phyloP scores from a whole-genome alignment of 2,329 filamentous ascomycete species.

The Aspergillus hortae region DNA sequence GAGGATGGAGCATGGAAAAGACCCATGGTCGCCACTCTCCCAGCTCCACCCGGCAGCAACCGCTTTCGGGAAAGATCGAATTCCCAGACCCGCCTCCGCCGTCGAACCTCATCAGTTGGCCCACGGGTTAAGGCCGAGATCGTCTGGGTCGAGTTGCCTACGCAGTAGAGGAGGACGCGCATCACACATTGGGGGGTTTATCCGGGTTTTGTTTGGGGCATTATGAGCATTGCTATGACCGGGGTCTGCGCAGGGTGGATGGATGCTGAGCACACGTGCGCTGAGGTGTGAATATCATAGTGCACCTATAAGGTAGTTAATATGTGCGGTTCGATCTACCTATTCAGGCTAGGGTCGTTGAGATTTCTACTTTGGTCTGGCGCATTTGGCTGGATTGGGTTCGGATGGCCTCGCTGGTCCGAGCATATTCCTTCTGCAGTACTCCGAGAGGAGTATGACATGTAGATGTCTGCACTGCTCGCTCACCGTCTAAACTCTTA shows the following conservation, averaged over 20 bases:
- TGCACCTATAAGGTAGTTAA: not conserved
- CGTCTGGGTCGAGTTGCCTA: not conserved
- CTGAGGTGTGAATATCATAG: too few relatives aligned
- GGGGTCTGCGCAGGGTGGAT: too few relatives aligned
- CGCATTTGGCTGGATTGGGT: not conserved
- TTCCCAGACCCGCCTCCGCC: not conserved
- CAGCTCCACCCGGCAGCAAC: not conserved
- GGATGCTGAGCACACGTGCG: too few relatives aligned
- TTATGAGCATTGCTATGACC: not conserved
- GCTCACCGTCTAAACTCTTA: not conserved
- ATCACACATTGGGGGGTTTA: too few relatives aligned
- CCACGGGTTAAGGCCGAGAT: conserved; percentile 1
- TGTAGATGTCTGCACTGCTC: not conserved
- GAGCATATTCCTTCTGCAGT: not conserved
- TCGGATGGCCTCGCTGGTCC: not conserved
- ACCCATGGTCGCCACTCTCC: not conserved
- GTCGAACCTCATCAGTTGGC: conserved; percentile 1
- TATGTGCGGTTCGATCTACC: not conserved
- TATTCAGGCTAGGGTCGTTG: not conserved
- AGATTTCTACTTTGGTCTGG: conserved; percentile 3
- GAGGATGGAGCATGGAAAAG: not conserved
- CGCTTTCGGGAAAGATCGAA: conserved; percentile 3
- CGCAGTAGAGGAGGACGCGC: too few relatives aligned
- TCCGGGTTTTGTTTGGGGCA: too few relatives aligned
- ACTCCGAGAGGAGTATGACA: not conserved